phyloP scores from a whole-genome alignment of 495 filamentous ascomycete species.

The Daldinia vernicosa region DNA sequence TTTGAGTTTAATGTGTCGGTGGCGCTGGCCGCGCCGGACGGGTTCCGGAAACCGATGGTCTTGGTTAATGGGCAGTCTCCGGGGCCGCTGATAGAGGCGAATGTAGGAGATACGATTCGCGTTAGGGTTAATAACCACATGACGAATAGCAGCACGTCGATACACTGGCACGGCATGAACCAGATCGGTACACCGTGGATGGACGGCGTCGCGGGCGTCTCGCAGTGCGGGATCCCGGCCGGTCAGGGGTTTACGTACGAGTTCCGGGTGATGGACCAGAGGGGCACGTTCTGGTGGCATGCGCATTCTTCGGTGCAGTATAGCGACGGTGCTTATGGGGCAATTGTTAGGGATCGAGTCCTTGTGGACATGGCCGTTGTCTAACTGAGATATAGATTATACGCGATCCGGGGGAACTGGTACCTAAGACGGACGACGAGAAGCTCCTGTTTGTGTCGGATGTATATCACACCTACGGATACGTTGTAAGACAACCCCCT shows the following conservation, averaged over 20 bases:
- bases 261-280: conserved; percentile 59
- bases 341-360: conserved; percentile 52
- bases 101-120: conserved; percentile 56
- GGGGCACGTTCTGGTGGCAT: conserved; percentile 67
- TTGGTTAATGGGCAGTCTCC: conserved; percentile 66
- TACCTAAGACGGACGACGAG: conserved; percentile 41
- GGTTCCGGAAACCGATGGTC: conserved; percentile 60
- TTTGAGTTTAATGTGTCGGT: conserved; percentile 44
- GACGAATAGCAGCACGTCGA: conserved; percentile 48
- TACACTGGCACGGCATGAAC: conserved; percentile 51
- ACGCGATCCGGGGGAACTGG: conserved; percentile 42
- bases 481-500: conserved; percentile 36
- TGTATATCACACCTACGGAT: conserved; percentile 51
- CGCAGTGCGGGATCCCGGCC: conserved; percentile 61
- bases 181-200: conserved; percentile 34
- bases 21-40: conserved; percentile 55
- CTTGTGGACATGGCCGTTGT: not conserved
- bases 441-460: conserved; percentile 45
- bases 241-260: conserved; percentile 59
- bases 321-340: conserved; percentile 58
- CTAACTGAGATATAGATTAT: conserved; percentile 25
- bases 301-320: conserved; percentile 62
- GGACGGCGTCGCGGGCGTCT: conserved; percentile 57
- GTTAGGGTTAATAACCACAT: conserved; percentile 44
- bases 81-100: conserved; percentile 62